phyloP scores from a whole-genome alignment of 1,139 yeast genomes.

The Pichiaceae sp. region DNA sequence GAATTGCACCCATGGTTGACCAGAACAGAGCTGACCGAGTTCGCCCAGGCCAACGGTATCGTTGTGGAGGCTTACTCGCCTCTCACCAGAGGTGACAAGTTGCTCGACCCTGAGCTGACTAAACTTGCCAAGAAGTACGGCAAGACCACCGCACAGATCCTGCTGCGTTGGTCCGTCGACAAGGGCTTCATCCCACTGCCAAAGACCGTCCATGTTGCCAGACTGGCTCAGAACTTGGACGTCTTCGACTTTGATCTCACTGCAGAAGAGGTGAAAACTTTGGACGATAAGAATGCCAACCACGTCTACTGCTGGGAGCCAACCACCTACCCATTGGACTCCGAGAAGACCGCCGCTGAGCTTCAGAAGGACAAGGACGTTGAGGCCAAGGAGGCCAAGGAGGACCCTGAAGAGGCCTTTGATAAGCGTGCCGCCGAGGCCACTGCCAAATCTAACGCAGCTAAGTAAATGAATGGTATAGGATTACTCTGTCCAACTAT shows the following conservation, averaged over 20 bases:
- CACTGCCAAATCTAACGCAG: not conserved
- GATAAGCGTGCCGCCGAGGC: not conserved
- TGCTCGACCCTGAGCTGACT: conserved; percentile 42
- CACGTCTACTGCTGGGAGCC: conserved; percentile 25
- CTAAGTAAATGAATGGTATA: not conserved
- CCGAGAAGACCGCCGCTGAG: conserved; percentile 8
- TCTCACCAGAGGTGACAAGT: conserved; percentile 38
- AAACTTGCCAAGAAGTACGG: conserved; percentile 30
- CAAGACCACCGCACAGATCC: conserved; percentile 34
- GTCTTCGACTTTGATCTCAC: conserved; percentile 30
- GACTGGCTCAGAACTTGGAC: conserved; percentile 35
- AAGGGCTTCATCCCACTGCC: conserved; percentile 62
- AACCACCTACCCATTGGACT: conserved; percentile 19
- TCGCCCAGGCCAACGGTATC: conserved; percentile 27
- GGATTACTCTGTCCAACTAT: conserved; percentile 31
- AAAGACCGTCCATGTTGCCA: conserved; percentile 45
- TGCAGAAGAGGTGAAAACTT: conserved; percentile 21
- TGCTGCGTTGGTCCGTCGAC: conserved; percentile 37
- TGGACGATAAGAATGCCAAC: conserved; percentile 15
- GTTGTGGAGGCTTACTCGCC: conserved; percentile 52
- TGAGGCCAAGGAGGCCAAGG: not conserved
- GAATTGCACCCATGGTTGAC: conserved; percentile 47
- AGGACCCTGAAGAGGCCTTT: not conserved
- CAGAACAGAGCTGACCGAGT: conserved; percentile 30
- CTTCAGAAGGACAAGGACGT: not conserved